Evolutionary conservation across 441 rosid species (phyloP), one percentile per base, ranked within the genome.

Genomic region (Populus trichocarpa): DNA sequence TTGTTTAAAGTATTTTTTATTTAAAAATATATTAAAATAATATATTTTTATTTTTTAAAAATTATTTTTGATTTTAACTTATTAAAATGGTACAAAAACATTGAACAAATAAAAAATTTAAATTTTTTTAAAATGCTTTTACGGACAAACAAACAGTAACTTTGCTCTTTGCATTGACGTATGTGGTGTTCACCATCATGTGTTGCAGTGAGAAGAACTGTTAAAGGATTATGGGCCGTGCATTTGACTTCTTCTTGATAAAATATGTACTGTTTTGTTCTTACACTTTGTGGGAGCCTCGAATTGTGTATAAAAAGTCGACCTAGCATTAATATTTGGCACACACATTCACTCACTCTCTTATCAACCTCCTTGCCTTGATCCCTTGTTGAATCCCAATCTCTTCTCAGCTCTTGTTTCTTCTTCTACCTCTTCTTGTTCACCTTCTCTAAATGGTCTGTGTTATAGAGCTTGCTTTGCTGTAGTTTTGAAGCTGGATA

Each of bases 211-310:
- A 32, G 6, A 32, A 32, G 33, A 66, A 76, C 68, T 33, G 78
- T 71, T 42, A 2, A 6, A 13, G 26, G 79, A 64, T 75, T 87
- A 84, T 85, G 84, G 78, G 82, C 70, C 63, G 71, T 70, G 77
- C 88, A 68, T 83, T 40, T 87, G 89, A 85, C 92, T 84, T 85
- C 80, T 33, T 40, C 12, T 3, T 33, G 2, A 12, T 1, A n/a
- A 4, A n/a, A 25, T 12, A 64, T 4, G 35, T 1, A 25, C 18
- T 25, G 16, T 71, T 53, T 30, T 11, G 22, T 30, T 61, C 53
- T 8, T 46, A 75, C 74, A 66, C 22, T 32, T 68, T 11, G 23
- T 5, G 1, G 18, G 6, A 23, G 59, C 77, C 85, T 84, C 75
- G 67, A 42, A 78, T 64, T 79, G 80, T 59, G 84, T 81, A 79